Base-by-base conservation (phyloP, 2,329 filamentous ascomycete genomes). In the Ophiocordyceps camponoti-leonardi region DNA sequence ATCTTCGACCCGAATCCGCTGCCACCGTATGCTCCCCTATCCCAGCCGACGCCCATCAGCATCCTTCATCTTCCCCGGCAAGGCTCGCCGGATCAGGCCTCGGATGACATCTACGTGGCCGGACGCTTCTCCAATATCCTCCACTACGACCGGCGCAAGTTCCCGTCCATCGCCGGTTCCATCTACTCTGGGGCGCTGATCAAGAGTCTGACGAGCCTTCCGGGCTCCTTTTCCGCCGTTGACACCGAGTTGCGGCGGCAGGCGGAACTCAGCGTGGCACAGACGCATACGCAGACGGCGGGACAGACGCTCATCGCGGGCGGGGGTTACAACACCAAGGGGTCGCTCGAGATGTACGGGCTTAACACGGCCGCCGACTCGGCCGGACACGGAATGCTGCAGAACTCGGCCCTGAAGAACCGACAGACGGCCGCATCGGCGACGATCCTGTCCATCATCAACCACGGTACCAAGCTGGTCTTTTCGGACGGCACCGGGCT, bases 271-370 rank as follows among this genome's bases (percentile, higher is more conserved):
- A 73, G 77, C 50, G 66, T 77, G 13, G 65, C 60, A 50, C 63
- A 66, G 18, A 69, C 69, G n/a, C 81, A 81, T 52, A 62, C 55
- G n/a, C 58, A 60, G 0, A 54, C 62, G 0, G 72, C 61, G 13
- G 73, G 79, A 0, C 70, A 80, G 42, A 87, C 82, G 0, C 63
- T 95, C 23, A 74, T 94, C 44, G 85, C 86, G 3, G 85, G 83
- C 37, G 90, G 88, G 6, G 85, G 90, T 57, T 95, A 95, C 65
- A 93, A 92, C 53, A 86, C 83, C 30, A 88, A 92, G 60, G 90
- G 90, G 1, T 88, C 83, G 0, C 67, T 96, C 2, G 90, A 96
- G 57, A 66, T 94, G n/a, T 94, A 94, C 59, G 78, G 79, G 14
- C 63, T 86, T 22, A 62, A 51, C 40, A 57, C 51, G 41, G 56